A percentile compares a stretch with the other conserved stretches of the same genome.
These are phyloP conservation scores for Solanum hybrid DNA, from an alignment of 305 asterid species.

Conservation along the genomic window DNA sequence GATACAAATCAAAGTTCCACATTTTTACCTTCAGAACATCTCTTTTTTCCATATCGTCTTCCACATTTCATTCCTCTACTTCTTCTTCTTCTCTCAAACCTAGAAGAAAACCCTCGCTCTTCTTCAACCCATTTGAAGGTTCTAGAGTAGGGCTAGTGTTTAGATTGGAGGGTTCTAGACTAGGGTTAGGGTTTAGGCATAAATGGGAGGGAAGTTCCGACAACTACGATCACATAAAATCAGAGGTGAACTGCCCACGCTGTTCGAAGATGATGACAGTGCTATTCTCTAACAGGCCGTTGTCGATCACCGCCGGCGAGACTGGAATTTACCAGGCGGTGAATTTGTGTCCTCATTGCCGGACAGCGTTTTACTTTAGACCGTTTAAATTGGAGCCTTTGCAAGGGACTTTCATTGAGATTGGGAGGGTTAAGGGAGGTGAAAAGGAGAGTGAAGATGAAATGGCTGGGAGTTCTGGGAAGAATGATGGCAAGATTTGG, in stretches of 20 bases:
- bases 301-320: conserved; percentile 60
- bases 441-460: conserved; percentile 24
- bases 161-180: neutral
- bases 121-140: conserved; percentile 12
- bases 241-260: conserved; percentile 77
- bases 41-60: conserved; percentile 7
- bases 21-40: conserved; percentile 14
- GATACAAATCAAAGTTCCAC: conserved; percentile 42
- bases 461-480: conserved; percentile 26
- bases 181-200: conserved; percentile 42
- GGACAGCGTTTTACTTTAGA: conserved; percentile 77
- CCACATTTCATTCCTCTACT: conserved; percentile 17
- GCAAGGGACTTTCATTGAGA: conserved; percentile 81
- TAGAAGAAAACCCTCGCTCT: conserved; percentile 5
- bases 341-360: conserved; percentile 59
- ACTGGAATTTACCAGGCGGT: conserved; percentile 73
- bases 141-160: neutral
- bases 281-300: conserved; percentile 72
- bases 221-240: conserved; percentile 59
- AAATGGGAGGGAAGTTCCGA: conserved; percentile 75
- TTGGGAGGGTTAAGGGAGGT: conserved; percentile 65
- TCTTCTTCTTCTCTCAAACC: conserved; percentile 13
- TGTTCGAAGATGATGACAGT: conserved; percentile 63
- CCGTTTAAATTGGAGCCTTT: conserved; percentile 77
- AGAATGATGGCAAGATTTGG: conserved; percentile 61